Evolutionary conservation across 1,139 yeast species (phyloP).

Genomic region (Yamadazyma diospyri): DNA sequence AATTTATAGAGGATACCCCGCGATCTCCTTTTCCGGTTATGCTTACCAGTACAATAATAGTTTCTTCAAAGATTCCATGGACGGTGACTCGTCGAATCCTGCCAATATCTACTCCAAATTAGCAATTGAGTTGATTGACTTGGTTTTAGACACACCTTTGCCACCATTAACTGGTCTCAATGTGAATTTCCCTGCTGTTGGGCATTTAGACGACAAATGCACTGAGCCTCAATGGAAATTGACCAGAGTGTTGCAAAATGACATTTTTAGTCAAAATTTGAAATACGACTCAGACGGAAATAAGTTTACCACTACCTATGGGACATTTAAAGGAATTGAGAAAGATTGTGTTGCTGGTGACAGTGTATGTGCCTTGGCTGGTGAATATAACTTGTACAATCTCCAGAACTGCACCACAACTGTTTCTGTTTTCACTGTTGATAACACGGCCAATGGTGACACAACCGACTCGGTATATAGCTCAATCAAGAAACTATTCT

Average conservation of each 20-base stretch:
- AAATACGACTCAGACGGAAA: conserved; percentile 19
- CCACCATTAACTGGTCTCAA: conserved; percentile 46
- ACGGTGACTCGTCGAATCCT: conserved; percentile 26
- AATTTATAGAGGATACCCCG: conserved; percentile 42
- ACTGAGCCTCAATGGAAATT: conserved; percentile 34
- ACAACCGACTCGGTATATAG: conserved; percentile 4
- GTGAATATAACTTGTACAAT: conserved; percentile 26
- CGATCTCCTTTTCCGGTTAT: conserved; percentile 24
- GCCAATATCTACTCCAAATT: conserved; percentile 40
- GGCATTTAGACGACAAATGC: conserved; percentile 32
- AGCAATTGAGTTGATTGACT: conserved; percentile 35
- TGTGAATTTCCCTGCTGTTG: conserved; percentile 47
- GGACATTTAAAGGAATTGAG: conserved; percentile 10
- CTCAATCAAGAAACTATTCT: conserved; percentile 2
- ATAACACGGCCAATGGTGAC: conserved; percentile 12
- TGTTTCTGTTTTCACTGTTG: conserved; percentile 36
- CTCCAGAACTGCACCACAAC: conserved; percentile 30
- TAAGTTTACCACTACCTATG: conserved; percentile 9
- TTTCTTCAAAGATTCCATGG: conserved; percentile 36
- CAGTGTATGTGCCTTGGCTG: conserved; percentile 27
- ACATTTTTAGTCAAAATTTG: conserved; percentile 27
- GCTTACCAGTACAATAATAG: conserved; percentile 39
- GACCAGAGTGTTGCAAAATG: conserved; percentile 39
- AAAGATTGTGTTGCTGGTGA: conserved; percentile 29
- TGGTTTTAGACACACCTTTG: conserved; percentile 33